Evolutionary conservation across 495 filamentous ascomycete genomes (phyloP).

Genomic region (Penicillium desertorum): DNA sequence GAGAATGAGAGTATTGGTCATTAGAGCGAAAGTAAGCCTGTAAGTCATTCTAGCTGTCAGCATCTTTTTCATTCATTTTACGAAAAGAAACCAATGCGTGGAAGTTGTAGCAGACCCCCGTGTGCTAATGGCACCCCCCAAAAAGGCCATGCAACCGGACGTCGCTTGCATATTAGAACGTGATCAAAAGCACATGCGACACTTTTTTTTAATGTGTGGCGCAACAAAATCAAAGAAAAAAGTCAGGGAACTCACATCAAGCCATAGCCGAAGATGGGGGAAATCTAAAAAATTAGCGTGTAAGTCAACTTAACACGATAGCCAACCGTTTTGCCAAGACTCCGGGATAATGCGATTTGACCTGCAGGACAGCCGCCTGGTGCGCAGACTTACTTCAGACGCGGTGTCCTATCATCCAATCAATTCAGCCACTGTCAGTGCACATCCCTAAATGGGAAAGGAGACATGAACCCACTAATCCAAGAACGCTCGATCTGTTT

Average conservation of each 20-base stretch:
- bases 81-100: conserved; percentile 16
- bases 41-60: conserved; percentile 22
- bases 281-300: conserved; percentile 46
- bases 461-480: conserved; percentile 62
- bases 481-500: conserved; percentile 68
- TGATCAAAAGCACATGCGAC: conserved; percentile 39
- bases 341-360: conserved; percentile 31
- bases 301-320: conserved; percentile 42
- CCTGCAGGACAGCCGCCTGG: conserved; percentile 37
- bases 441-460: conserved; percentile 15
- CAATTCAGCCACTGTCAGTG: conserved; percentile 47
- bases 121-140: neutral
- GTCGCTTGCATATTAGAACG: conserved; percentile 31
- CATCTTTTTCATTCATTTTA: neutral
- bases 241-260: conserved; percentile 39
- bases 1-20: conserved; percentile 89
- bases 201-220: conserved; percentile 21
- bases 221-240: conserved; percentile 21
- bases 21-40: conserved; percentile 72
- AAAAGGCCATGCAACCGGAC: neutral
- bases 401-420: conserved; percentile 54
- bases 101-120: conserved; percentile 24
- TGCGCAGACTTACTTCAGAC: conserved; percentile 42
- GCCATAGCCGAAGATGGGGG: conserved; percentile 47
- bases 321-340: conserved; percentile 45